phyloP scores from a whole-genome alignment of 1,284 basidiomycete species.

The Trametes polyzona region DNA sequence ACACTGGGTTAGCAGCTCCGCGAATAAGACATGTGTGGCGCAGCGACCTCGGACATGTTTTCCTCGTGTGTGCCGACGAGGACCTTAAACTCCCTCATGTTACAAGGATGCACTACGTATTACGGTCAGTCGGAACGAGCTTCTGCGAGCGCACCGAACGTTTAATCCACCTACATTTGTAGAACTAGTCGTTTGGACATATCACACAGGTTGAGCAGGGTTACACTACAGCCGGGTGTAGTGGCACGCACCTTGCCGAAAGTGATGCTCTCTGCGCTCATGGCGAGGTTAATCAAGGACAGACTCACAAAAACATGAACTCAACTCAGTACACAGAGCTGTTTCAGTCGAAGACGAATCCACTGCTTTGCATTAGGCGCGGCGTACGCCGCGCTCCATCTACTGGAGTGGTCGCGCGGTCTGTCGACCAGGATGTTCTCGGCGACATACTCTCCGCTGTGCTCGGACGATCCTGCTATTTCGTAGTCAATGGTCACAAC shows the following conservation, averaged over 20 bases:
- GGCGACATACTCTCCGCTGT: slow-evolving; percentile 68
- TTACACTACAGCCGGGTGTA: neutral
- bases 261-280: slow-evolving; percentile 60
- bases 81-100: slow-evolving; percentile 80
- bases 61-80: slow-evolving; percentile 66
- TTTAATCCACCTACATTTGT: slow-evolving; percentile 51
- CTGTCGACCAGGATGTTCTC: slow-evolving; percentile 70
- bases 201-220: too few relatives aligned
- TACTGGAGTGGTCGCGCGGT: slow-evolving; percentile 64
- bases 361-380: slow-evolving; percentile 62
- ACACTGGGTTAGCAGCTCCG: too few relatives aligned
- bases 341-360: slow-evolving; percentile 68
- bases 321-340: slow-evolving; percentile 65
- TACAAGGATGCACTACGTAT: slow-evolving; percentile 71
- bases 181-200: slow-evolving; percentile 44
- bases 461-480: slow-evolving; percentile 65
- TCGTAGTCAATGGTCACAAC: slow-evolving; percentile 43
- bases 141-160: neutral
- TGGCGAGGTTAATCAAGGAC: neutral
- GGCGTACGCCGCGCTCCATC: slow-evolving; percentile 73
- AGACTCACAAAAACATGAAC: slow-evolving; percentile 33
- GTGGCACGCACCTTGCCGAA: slow-evolving; percentile 73
- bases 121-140: neutral
- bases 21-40: neutral
- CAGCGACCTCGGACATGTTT: slow-evolving; percentile 54